These are phyloP conservation scores for Hemisphaericaspora xylanilytica DNA, from an alignment of 1,139 yeast genomes.

Conservation along the genomic window DNA sequence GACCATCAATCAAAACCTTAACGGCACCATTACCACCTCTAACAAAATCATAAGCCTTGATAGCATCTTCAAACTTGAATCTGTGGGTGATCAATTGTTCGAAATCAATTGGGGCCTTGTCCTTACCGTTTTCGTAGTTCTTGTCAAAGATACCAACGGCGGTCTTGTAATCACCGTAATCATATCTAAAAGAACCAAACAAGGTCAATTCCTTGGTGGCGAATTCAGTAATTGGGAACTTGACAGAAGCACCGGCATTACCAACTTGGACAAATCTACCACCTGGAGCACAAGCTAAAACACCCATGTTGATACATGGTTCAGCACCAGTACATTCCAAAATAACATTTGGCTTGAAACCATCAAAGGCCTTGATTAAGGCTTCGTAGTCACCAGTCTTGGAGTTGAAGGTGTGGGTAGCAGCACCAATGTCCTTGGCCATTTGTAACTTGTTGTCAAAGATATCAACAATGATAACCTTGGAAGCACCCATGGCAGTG, in stretches of 20 bases:
- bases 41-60: constrained; percentile 75
- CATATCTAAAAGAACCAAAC: constrained; percentile 81
- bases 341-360: constrained; percentile 54
- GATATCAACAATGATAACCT: constrained; percentile 64
- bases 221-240: constrained; percentile 72
- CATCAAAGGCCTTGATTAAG: constrained; percentile 40
- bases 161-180: constrained; percentile 72
- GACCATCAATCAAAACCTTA: constrained; percentile 48
- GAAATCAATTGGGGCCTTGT: constrained; percentile 40
- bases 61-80: constrained; percentile 70
- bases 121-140: constrained; percentile 60
- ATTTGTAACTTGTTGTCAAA: constrained; percentile 56
- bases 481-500: constrained; percentile 76
- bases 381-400: constrained; percentile 31
- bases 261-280: constrained; percentile 77
- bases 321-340: constrained; percentile 76
- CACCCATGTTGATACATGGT: constrained; percentile 64
- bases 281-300: constrained; percentile 55
- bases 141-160: constrained; percentile 65
- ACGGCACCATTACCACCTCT: constrained; percentile 45
- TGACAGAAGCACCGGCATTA: constrained; percentile 63
- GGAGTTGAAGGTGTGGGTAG: constrained; percentile 62
- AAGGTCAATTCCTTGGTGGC: constrained; percentile 67
- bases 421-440: constrained; percentile 57
- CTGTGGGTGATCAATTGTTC: constrained; percentile 73